Evolutionary conservation across 2,329 filamentous ascomycete genomes (phyloP).

Genomic region (Calonectria pseudoturangicola): DNA sequence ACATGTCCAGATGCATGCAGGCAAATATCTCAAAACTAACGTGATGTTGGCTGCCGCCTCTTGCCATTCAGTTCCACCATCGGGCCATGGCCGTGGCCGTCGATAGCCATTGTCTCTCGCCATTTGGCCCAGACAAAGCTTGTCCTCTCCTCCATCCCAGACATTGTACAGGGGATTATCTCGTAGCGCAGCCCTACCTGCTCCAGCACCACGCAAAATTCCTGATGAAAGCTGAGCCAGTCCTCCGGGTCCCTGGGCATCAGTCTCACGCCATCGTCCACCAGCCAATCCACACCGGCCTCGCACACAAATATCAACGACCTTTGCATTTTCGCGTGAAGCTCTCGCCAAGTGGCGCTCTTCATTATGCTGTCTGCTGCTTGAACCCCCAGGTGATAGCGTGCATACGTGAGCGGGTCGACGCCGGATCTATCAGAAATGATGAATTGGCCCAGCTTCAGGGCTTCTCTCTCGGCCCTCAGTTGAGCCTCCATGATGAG

Average conservation of each 20-base stretch:
- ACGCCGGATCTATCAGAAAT: conserved; percentile 66
- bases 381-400: conserved; percentile 54
- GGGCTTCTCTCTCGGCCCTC: conserved; percentile 53
- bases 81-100: conserved; percentile 16
- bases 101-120: conserved; percentile 24
- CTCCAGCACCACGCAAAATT: conserved; percentile 38
- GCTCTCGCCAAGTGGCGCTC: conserved; percentile 51
- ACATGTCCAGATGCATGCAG: conserved; percentile 35
- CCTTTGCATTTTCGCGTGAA: conserved; percentile 58
- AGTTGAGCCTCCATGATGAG: conserved; percentile 62
- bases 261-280: conserved; percentile 43
- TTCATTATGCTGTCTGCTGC: conserved; percentile 49
- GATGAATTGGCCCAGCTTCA: conserved; percentile 54
- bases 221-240: conserved; percentile 35
- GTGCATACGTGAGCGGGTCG: conserved; percentile 64
- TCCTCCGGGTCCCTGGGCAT: conserved; percentile 38
- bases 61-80: conserved; percentile 23
- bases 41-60: conserved; percentile 30
- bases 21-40: conserved; percentile 28
- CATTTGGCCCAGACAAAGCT: conserved; percentile 37
- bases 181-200: conserved; percentile 32
- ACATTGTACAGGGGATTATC: conserved; percentile 31
- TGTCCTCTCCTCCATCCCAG: conserved; percentile 28
- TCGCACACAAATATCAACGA: conserved; percentile 63
- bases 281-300: conserved; percentile 42